These are phyloP conservation scores for Glomus cerebriforme DNA, from an alignment of 192 early-diverging fungal genomes.

Conservation along the genomic window DNA sequence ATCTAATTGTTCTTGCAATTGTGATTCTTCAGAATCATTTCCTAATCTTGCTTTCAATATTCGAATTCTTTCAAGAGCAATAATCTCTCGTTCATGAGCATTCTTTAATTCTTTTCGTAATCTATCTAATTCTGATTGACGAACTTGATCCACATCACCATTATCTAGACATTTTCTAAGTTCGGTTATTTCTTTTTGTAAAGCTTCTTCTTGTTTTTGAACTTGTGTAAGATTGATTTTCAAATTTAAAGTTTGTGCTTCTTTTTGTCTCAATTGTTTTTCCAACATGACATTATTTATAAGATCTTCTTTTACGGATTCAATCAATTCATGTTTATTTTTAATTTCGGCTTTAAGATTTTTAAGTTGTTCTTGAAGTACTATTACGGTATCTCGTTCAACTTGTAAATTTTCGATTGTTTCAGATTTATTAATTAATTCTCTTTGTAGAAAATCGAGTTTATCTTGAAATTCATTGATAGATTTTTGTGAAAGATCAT, in stretches of 20 bases:
- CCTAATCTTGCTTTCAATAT: not conserved
- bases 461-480: not conserved
- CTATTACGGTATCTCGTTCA: not conserved
- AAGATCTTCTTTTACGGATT: conserved; percentile 13
- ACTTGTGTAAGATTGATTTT: not conserved
- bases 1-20: not conserved
- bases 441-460: not conserved
- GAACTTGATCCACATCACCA: not conserved
- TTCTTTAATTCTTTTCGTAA: not conserved
- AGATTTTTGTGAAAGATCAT: not conserved
- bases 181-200: not conserved
- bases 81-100: not conserved
- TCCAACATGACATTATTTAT: not conserved
- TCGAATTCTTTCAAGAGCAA: not conserved
- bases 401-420: not conserved
- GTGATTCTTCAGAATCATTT: not conserved
- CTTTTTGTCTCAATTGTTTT: conserved; percentile 14
- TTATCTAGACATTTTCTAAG: not conserved
- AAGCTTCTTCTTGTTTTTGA: not conserved
- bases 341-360: conserved; percentile 5
- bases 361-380: not conserved
- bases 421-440: not conserved
- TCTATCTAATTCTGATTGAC: not conserved
- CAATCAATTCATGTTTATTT: conserved; percentile 15
- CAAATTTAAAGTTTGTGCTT: not conserved